phyloP scores from a whole-genome alignment of 306 rosid genomes.

The Ormosia semicastrata region DNA sequence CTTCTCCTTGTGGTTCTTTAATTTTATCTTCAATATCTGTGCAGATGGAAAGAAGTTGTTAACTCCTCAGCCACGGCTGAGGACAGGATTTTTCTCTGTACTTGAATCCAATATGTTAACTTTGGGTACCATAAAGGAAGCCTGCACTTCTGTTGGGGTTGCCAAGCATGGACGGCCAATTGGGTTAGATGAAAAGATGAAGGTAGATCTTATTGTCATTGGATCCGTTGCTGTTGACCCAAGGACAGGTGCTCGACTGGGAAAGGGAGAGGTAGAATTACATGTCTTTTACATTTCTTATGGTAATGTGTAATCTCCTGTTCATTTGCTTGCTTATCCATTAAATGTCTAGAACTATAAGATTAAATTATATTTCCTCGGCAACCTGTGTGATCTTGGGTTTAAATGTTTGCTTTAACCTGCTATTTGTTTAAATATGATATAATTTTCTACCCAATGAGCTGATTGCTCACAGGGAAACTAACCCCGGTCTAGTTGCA shows the following conservation, averaged over 20 bases:
- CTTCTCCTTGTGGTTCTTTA: neutral
- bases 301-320: neutral
- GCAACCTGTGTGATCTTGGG: neutral
- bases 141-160: constrained; percentile 82
- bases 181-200: constrained; percentile 79
- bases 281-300: neutral
- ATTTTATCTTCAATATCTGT: neutral
- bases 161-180: constrained; percentile 79
- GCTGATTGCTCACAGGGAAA: neutral
- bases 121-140: constrained; percentile 56
- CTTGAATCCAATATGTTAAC: constrained; percentile 52
- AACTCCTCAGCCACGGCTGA: constrained; percentile 86
- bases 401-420: too few species aligned
- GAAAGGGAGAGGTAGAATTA: constrained; percentile 84
- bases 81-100: constrained; percentile 92
- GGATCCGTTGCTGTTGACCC: constrained; percentile 97
- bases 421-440: too few species aligned
- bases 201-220: constrained; percentile 80
- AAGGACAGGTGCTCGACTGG: constrained; percentile 84
- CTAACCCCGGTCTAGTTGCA: neutral
- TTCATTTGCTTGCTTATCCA: neutral
- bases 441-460: neutral
- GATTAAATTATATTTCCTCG: neutral
- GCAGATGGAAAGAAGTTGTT: constrained; percentile 78
- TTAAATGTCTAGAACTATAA: neutral